Percentiles rank a stretch among this genome's conserved stretches.
Evolutionary conservation across 140 eudicot genomes (phyloP).

Genomic region (Oenanthe javanica): DNA sequence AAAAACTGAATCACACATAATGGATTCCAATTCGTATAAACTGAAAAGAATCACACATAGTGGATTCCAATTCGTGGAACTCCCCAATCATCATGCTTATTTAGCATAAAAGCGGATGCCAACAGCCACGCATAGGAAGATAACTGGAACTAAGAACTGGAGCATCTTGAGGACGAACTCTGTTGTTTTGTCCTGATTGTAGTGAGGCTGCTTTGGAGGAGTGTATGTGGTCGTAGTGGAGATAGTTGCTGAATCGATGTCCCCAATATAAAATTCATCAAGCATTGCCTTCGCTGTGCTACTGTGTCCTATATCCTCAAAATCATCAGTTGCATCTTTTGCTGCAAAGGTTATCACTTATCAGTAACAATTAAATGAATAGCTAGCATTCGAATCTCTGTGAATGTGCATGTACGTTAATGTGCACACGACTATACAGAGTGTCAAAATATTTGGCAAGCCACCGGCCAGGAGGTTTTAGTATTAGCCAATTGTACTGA

Average conservation of each 20-base stretch:
- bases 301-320: conserved; percentile 49
- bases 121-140: conserved; percentile 60
- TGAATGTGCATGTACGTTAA: neutral
- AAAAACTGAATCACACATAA: neutral
- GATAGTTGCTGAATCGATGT: conserved; percentile 24
- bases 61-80: neutral
- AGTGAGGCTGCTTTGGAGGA: conserved; percentile 51
- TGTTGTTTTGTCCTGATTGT: conserved; percentile 69
- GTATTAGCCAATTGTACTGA: neutral
- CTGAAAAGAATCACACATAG: neutral
- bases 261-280: conserved; percentile 36
- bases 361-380: neutral
- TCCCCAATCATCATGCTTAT: conserved; percentile 22
- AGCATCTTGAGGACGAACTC: conserved; percentile 75
- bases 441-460: neutral
- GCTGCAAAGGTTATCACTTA: conserved; percentile 13
- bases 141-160: conserved; percentile 74
- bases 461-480: neutral
- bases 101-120: conserved; percentile 73
- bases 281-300: conserved; percentile 32
- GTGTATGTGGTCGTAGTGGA: conserved; percentile 22
- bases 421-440: neutral
- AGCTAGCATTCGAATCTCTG: neutral
- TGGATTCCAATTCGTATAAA: neutral
- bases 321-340: conserved; percentile 42